Evolutionary conservation across 257 asterid genomes (phyloP), one percentile per base, ranked within the genome.

Genomic region (Jacaranda copaia): DNA sequence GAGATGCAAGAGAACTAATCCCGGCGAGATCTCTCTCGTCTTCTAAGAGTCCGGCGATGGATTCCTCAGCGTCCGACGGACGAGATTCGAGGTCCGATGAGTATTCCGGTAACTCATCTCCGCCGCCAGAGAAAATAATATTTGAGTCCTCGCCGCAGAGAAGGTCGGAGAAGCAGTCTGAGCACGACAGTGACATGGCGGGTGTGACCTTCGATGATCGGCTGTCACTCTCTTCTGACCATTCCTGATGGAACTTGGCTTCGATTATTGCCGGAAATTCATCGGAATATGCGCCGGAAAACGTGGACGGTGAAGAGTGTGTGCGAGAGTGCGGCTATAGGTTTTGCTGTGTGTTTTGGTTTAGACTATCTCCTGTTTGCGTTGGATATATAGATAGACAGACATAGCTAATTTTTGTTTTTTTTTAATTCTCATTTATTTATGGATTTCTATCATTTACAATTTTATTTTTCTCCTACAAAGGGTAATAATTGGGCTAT

Each of bases 91-190:
- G 25, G 77, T 89, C 98, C 82, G 97, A 93, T 38, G 97, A 89
- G 67, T 87, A 91, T 81, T 90, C 99, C 84, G 89, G 89, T 80
- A 67, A 64, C 52, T 88, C 96, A 8, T 82, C 88, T 61, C 83
- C 85, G 79, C 77, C 84, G 61, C 82, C 82, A 85, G 96, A 83
- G 77, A 89, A 72, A 18, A 95, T 81, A 63, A 73, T 77, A 66
- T 59, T 86, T 79, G 97, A 91, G 72, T 95, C 98, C 90, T 95
- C 98, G 75, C 91, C 84, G 90, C 99, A 95, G 72, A 93, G 96
- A 36, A 95, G 91, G 84, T 90, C 98, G 91, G 98, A 90, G 87
- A 92, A 86, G 89, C 96, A 87, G 75, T 94, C 97, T 85, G 97
- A 88, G 90, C 84, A 91, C 68, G 93, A 85, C 73, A 88, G 77